Conservation (phyloP, 306 rosid genomes). For the Cicer judaicum region DNA sequence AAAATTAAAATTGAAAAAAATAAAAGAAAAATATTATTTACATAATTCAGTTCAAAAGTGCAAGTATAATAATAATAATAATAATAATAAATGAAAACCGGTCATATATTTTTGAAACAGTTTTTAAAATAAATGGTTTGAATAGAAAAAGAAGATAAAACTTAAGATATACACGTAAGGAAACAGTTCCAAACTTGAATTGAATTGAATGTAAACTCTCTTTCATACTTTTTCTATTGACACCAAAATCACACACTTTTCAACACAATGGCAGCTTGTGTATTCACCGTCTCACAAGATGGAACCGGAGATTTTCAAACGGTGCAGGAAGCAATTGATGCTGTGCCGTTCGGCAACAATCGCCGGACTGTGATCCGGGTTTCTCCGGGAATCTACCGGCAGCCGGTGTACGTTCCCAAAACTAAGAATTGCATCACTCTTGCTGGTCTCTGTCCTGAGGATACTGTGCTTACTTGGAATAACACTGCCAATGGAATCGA, state of each 20-base stretch:
- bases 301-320: slow-evolving; percentile 76
- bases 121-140: no score
- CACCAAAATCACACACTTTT: not conserved
- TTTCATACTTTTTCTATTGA: not conserved
- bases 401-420: slow-evolving; percentile 89
- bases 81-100: no score
- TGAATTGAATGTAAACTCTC: not conserved
- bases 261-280: slow-evolving; percentile 64
- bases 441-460: slow-evolving; percentile 74
- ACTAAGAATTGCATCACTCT: slow-evolving; percentile 88
- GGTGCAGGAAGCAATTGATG: slow-evolving; percentile 89
- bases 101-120: no score
- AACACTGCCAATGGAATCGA: slow-evolving; percentile 78
- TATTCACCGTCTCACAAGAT: slow-evolving; percentile 69
- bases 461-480: slow-evolving; percentile 82
- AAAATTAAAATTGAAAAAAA: no score
- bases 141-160: no score
- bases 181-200: not conserved
- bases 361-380: slow-evolving; percentile 81
- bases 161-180: no score
- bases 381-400: slow-evolving; percentile 79
- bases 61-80: no score
- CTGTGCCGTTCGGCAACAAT: slow-evolving; percentile 77
- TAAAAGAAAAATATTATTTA: no score
- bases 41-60: no score